Base-by-base conservation (phyloP, 805 yeast species). In the Myxozyma geophila region DNA sequence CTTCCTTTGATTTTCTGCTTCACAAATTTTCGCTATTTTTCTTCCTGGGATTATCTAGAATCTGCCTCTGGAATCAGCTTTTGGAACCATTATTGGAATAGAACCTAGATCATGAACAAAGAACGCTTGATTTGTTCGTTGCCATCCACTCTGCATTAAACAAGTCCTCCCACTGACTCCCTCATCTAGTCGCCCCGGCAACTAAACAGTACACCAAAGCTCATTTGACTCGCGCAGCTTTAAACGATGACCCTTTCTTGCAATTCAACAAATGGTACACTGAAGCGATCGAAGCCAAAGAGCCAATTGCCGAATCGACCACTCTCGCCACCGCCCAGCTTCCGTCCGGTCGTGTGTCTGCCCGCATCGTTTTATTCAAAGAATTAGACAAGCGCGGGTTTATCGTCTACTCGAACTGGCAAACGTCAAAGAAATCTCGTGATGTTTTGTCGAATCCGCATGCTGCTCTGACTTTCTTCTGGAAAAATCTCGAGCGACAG, bases 391-490 rank as follows among this genome's bases (percentile, higher is more conserved):
- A 83, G 57, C 81, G 83, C 51, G 99, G 76, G 37, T 89, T 93
- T 70, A 84, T 92, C 9, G 81, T 95, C 48, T 95, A 90, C 77
- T 90, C 98, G 60, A 95, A 95, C 76, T 92, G 97, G 96, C 90
- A 82, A 39, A 82, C 87, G 9, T 89, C 96, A 41, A 92, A 90
- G 76, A 95, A 95, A 76, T 85, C 88, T 19, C 72, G 78, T 53
- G 98, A 92, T 75, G 79, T 87, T 64, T 77, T 77, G 44, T 78
- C 87, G 43, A 95, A 95, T 76, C 88, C 89, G 67, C 82, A 84
- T 72, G 98, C 92, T 0, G 85, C 96, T 0, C 79, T 95, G 68
- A 87, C 88, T 12, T 95, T 93, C 75, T 95, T 92, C 78, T 95
- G 98, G 99, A 89, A 89, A 62, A 86, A 85, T 67, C 75, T 88